Evolutionary conservation across 805 yeast species (phyloP).

Genomic region (Zygosaccharomyces lentus): DNA sequence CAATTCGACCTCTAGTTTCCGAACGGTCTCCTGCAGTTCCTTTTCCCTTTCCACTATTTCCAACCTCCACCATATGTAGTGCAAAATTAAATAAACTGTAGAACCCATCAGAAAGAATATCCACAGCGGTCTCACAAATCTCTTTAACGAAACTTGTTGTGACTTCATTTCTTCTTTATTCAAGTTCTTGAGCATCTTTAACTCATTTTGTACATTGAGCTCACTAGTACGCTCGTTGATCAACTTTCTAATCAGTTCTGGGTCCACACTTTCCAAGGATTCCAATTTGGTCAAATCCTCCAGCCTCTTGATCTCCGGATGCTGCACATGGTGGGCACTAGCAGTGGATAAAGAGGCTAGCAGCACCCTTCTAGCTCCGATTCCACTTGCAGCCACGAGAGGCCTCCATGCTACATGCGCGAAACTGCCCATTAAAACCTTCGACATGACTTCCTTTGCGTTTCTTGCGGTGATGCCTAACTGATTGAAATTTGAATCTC

Average conservation of each 20-base stretch:
- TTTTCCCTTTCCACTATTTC: slow-evolving; percentile 29
- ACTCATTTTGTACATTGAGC: slow-evolving; percentile 28
- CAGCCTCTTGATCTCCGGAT: slow-evolving; percentile 20
- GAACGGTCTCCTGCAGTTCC: slow-evolving; percentile 19
- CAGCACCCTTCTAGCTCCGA: neutral
- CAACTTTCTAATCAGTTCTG: slow-evolving; percentile 29
- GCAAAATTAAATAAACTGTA: slow-evolving; percentile 26
- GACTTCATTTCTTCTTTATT: slow-evolving; percentile 18
- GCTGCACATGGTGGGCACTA: slow-evolving; percentile 1
- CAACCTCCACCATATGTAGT: slow-evolving; percentile 31
- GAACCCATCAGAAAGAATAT: slow-evolving; percentile 33
- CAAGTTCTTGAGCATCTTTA: slow-evolving; percentile 25
- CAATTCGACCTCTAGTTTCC: slow-evolving; percentile 21
- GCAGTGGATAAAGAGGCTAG: neutral
- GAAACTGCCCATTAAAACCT: neutral
- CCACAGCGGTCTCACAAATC: slow-evolving; percentile 31
- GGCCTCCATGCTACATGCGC: neutral
- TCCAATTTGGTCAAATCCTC: slow-evolving; percentile 34
- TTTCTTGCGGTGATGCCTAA: neutral
- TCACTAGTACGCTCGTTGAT: slow-evolving; percentile 32
- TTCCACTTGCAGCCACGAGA: neutral
- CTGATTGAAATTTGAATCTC: slow-evolving; percentile 4
- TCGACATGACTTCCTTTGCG: slow-evolving; percentile 1
- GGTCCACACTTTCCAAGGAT: slow-evolving; percentile 32
- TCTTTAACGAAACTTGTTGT: slow-evolving; percentile 19